A percentile compares a stretch with the other conserved stretches of the same genome.
phyloP scores from a whole-genome alignment of 805 yeast species.

The Blastobotrys muscicola region DNA sequence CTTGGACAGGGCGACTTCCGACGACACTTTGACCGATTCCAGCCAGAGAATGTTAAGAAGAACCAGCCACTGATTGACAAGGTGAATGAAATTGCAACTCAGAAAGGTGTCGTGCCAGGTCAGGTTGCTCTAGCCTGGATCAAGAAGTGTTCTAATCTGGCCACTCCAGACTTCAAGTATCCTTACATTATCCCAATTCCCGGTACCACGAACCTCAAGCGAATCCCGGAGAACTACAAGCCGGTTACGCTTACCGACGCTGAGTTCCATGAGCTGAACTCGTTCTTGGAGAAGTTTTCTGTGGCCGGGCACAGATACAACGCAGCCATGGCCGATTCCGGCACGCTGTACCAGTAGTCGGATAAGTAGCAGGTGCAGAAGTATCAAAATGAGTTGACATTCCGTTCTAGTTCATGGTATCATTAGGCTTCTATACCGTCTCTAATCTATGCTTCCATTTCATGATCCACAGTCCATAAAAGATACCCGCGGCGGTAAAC shows the following conservation, averaged over 20 bases:
- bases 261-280: conserved; percentile 46
- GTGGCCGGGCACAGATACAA: conserved; percentile 50
- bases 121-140: conserved; percentile 69
- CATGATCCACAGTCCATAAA: neutral
- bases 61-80: conserved; percentile 43
- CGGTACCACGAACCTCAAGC: conserved; percentile 51
- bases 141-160: conserved; percentile 29
- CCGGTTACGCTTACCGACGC: conserved; percentile 38
- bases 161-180: conserved; percentile 21
- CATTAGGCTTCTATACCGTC: too few relatives aligned
- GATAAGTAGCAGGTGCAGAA: too few relatives aligned
- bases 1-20: conserved; percentile 52
- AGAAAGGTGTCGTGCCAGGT: conserved; percentile 41
- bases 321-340: too few relatives aligned
- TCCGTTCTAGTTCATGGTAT: too few relatives aligned
- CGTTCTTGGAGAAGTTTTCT: conserved; percentile 33
- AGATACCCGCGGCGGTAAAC: conserved; percentile 12
- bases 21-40: conserved; percentile 41
- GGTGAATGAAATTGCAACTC: conserved; percentile 41
- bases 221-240: conserved; percentile 53
- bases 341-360: neutral
- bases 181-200: conserved; percentile 73
- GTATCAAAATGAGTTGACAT: too few relatives aligned
- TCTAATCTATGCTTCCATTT: neutral
- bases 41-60: conserved; percentile 43